Base-by-base conservation (phyloP, 345 rosid species). In the Iberis pinnata region DNA sequence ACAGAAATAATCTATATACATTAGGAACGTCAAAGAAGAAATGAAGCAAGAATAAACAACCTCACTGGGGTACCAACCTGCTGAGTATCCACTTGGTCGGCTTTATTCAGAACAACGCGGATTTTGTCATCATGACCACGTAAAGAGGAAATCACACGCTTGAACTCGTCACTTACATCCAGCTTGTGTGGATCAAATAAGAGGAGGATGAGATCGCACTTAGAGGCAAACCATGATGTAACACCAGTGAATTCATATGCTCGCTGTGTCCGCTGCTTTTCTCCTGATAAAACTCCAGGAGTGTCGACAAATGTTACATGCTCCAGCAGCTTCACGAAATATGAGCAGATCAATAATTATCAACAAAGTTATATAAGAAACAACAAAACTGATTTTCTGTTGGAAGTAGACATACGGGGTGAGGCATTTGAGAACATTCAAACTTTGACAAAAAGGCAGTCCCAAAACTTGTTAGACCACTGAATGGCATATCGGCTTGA, bases 401-500 rank as follows among this genome's bases (percentile, higher is more conserved):
- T 0, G 31, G 39, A 56, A 20, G 58, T 50, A 43, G 35, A 59
- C 82, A 69, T 65, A 88, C 96, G 64, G 89, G 78, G 62, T 92
- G 98, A 54, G 94, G 95, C 95, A 92, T 83, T 74, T 88, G 95
- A 59, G 98, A 88, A 60, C 98, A 92, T 77, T 88, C 85, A 73
- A 88, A 88, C 78, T 88, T 85, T 4, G 87, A 92, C 75, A 81
- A 73, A 78, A 92, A 92, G 26, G 95, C 83, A 46, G 94, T 83
- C 67, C 97, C 98, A 73, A 88, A 92, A 58, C 77, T 74, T 48
- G 94, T 88, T 26, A 88, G 85, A 48, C 97, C 98, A 70, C 72
- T 78, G 69, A 81, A 92, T 44, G 98, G 95, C 97, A 88, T 92
- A 70, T 88, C 85, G 58, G 95, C 98, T 75, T 81, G 94, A 61